A percentile compares a stretch with the other conserved stretches of the same genome.
Conservation (phyloP, 164 flowering plant species). For the Paratinospora sagittata region DNA sequence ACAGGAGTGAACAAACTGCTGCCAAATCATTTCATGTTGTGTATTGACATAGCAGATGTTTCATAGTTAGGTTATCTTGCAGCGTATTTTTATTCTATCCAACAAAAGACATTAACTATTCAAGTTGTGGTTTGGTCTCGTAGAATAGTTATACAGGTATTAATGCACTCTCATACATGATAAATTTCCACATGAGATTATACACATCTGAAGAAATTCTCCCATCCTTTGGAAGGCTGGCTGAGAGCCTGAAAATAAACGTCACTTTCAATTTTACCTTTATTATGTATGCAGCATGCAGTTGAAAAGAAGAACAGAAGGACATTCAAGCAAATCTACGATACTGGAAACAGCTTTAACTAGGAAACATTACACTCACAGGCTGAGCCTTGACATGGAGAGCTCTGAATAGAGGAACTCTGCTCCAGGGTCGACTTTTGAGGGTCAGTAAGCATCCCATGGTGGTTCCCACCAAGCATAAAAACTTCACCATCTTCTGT, state of each 20-base stretch:
- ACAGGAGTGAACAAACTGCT: not conserved
- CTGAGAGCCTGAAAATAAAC: not conserved
- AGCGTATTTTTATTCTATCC: not conserved
- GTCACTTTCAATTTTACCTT: not conserved
- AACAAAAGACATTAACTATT: not conserved
- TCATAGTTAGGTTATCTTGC: not conserved
- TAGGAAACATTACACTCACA: conserved; percentile 12
- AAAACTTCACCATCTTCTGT: conserved; percentile 56
- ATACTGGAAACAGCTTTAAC: not conserved
- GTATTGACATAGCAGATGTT: not conserved
- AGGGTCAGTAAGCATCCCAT: conserved; percentile 50
- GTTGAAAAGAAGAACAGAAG: not conserved
- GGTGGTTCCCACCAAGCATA: conserved; percentile 67
- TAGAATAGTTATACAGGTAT: too few relatives aligned
- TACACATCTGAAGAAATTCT: not conserved
- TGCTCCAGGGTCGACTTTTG: conserved; percentile 19
- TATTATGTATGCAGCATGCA: not conserved
- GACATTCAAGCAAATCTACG: not conserved
- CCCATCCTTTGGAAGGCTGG: not conserved
- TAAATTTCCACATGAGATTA: not conserved
- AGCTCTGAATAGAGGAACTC: conserved; percentile 5
- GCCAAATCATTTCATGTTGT: not conserved
- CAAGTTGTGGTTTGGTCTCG: not conserved
- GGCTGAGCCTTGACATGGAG: conserved; percentile 9
- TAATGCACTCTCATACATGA: not conserved